These are phyloP conservation scores for Sechiopsis laciniata DNA, from an alignment of 306 rosid genomes.

Conservation along the genomic window DNA sequence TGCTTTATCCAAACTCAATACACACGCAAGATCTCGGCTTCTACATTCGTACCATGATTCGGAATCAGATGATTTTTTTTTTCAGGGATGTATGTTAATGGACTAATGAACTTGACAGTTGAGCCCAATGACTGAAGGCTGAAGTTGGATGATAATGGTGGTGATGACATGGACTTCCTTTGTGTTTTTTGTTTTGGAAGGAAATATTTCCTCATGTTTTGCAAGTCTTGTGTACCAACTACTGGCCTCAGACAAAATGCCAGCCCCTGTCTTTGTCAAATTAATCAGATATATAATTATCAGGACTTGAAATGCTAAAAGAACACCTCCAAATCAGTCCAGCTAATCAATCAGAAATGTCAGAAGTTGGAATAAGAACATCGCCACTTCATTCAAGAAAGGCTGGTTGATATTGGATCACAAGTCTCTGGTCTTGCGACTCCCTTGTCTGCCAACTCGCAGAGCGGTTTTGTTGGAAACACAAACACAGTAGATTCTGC, in stretches of 20 bases:
- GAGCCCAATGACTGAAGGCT: conserved; percentile 6
- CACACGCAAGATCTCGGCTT: neutral
- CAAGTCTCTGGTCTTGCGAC: conserved; percentile 39
- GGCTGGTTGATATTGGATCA: conserved; percentile 35
- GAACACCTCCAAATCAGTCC: conserved; percentile 2
- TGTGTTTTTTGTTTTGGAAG: conserved; percentile 4
- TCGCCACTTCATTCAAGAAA: conserved; percentile 16
- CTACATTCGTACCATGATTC: neutral
- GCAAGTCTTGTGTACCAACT: neutral
- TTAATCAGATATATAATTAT: conserved; percentile 7
- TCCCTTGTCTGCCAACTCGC: conserved; percentile 38
- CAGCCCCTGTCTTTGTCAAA: conserved; percentile 15
- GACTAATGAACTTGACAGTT: neutral
- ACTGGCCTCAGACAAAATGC: conserved; percentile 16
- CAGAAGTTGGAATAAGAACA: conserved; percentile 17
- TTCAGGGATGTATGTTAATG: conserved; percentile 9
- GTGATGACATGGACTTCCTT: neutral
- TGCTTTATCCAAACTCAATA: neutral
- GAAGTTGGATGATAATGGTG: neutral
- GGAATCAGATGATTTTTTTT: neutral
- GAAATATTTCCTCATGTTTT: conserved; percentile 6
- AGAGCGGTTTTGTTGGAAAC: conserved; percentile 75
- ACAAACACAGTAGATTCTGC: conserved; percentile 49
- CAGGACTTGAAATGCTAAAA: conserved; percentile 14
- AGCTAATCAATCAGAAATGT: conserved; percentile 16